Percentiles rank a stretch among this genome's conserved stretches.
phyloP scores from a whole-genome alignment of 768 basidiomycete species.

The Rhodotorula diobovata region DNA sequence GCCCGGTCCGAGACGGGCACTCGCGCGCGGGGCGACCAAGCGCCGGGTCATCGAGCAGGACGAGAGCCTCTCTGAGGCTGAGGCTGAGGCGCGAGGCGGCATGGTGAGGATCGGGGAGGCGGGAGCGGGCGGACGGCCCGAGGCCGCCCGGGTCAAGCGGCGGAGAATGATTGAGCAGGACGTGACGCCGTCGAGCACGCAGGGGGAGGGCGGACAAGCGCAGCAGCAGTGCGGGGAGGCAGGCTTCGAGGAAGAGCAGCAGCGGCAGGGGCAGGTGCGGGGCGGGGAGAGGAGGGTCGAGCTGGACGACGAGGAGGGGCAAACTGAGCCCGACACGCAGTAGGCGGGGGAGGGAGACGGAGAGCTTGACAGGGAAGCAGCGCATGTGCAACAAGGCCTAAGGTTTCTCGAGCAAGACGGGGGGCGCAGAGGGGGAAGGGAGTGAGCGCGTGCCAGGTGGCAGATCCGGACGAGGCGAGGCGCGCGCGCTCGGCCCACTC shows the following conservation, averaged over 20 bases:
- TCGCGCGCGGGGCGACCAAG: background rate
- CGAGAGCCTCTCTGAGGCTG: background rate
- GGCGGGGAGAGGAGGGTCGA: background rate
- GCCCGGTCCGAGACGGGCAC: background rate
- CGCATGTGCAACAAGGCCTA: background rate
- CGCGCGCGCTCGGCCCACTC: background rate
- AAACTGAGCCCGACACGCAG: slow-evolving; percentile 10
- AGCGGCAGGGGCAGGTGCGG: background rate
- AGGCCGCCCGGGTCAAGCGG: background rate
- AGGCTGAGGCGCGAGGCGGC: no score
- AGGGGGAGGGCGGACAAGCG: background rate
- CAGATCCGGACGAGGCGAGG: no score
- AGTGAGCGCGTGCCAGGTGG: no score
- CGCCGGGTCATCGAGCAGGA: slow-evolving; percentile 12
- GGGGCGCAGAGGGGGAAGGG: background rate
- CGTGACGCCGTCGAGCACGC: background rate
- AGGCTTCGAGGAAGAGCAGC: background rate
- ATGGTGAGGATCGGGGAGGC: no score
- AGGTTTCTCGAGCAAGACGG: background rate
- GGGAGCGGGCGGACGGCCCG: background rate
- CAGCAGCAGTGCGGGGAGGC: background rate
- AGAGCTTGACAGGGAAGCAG: no score
- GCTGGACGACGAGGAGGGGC: background rate
- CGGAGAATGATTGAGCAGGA: slow-evolving; percentile 9
- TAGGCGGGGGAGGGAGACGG: background rate